These are phyloP conservation scores for Metschnikowia colocasiae DNA, from an alignment of 805 yeast species.

Conservation along the genomic window DNA sequence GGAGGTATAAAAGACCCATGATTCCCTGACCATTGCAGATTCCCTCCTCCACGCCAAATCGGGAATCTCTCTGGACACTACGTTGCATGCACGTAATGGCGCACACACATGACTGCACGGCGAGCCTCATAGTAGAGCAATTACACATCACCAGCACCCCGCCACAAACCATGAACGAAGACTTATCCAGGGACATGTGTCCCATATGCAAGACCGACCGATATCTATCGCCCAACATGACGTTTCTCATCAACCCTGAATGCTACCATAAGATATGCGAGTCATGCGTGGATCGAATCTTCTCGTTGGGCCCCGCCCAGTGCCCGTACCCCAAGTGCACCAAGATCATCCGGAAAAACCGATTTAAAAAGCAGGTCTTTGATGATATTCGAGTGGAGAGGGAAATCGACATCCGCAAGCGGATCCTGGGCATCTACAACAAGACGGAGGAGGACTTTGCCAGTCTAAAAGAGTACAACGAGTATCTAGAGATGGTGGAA, in stretches of 20 bases:
- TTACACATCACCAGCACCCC: background rate
- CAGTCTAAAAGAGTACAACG: conserved; percentile 58
- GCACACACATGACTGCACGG: background rate
- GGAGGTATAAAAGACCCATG: too few relatives aligned
- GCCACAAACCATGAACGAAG: conserved; percentile 32
- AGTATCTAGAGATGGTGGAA: conserved; percentile 81
- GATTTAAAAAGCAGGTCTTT: conserved; percentile 87
- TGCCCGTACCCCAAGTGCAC: conserved; percentile 94
- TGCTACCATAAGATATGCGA: conserved; percentile 98
- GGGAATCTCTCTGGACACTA: background rate
- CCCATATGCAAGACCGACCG: conserved; percentile 96
- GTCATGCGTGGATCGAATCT: conserved; percentile 93
- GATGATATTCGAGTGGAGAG: conserved; percentile 87
- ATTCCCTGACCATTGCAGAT: background rate
- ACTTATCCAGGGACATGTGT: conserved; percentile 73
- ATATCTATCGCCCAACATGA: conserved; percentile 90
- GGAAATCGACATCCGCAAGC: conserved; percentile 85
- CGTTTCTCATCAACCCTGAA: conserved; percentile 89
- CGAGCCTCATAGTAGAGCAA: background rate
- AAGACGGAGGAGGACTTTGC: conserved; percentile 73
- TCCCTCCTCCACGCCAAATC: background rate
- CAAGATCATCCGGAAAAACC: conserved; percentile 78
- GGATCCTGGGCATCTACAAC: conserved; percentile 75
- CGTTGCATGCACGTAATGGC: background rate
- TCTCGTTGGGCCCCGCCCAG: conserved; percentile 91